Evolutionary conservation across 345 rosid species (phyloP).

Genomic region (Tarenaya hassleriana): DNA sequence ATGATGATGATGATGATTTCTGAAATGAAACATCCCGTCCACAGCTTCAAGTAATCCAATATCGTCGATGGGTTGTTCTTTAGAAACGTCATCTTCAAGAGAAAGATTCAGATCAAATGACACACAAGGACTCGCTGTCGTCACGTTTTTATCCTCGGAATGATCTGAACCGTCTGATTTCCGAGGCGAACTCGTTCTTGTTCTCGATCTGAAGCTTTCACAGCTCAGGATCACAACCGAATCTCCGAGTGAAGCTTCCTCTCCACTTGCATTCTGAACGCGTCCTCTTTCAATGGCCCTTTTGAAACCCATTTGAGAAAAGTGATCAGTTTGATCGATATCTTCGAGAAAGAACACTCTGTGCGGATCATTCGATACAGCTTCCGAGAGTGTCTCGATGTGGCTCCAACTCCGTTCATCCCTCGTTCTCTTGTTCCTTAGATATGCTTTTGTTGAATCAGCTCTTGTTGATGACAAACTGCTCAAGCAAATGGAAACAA

Average conservation of each 20-base stretch:
- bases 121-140: conserved; percentile 37
- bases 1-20: conserved; percentile 17
- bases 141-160: conserved; percentile 25
- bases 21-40: conserved; percentile 53
- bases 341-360: conserved; percentile 76
- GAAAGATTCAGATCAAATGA: conserved; percentile 72
- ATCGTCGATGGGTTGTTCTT: conserved; percentile 43
- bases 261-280: conserved; percentile 34
- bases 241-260: conserved; percentile 50
- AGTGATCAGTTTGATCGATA: conserved; percentile 64
- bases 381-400: conserved; percentile 64
- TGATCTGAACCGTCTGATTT: conserved; percentile 35
- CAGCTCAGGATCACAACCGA: conserved; percentile 75
- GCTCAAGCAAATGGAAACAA: conserved; percentile 47
- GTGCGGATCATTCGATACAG: conserved; percentile 48
- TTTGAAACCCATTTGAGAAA: conserved; percentile 57
- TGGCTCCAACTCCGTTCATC: conserved; percentile 46
- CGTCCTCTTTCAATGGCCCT: conserved; percentile 65
- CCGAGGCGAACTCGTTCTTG: conserved; percentile 64
- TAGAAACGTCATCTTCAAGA: conserved; percentile 36
- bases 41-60: conserved; percentile 69
- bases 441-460: conserved; percentile 47
- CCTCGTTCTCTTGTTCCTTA: conserved; percentile 58
- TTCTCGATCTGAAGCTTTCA: conserved; percentile 61
- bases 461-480: conserved; percentile 57